Evolutionary conservation across 2,329 filamentous ascomycete species (phyloP), one percentile per base, ranked within the genome.

Genomic region (Boeremia lycopersici): DNA sequence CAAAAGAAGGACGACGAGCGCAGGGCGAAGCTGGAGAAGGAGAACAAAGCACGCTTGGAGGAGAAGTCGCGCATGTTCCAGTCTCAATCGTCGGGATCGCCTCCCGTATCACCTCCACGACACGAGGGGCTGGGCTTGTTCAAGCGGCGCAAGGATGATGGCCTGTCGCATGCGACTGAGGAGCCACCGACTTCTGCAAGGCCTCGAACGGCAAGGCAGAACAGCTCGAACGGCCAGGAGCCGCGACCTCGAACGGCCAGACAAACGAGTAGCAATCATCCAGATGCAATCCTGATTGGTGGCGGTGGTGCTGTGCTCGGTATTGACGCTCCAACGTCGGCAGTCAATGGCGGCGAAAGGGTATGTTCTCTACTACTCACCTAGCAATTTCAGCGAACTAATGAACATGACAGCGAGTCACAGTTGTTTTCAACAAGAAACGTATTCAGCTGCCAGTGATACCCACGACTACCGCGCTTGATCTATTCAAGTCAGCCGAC

Each of bases 341-440:
- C 90, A 12, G 88, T 89, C 54, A 96, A 96, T 76, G 85, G 89
- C 57, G 88, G 87, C 40, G 89, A 93, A 69, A 82, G 91, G 64
- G 87, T 89, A 76, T 81, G 86, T 63, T 11, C 17, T 36, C 7
- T 36, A 11, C 19, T 36, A 7, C n/a, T 26, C 12, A 19, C 13
- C 26, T 36, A 2, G 9, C n/a, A 6, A 35, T 19, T 2, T 33
- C 9, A 26, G 15, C 13, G 42, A 33, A 59, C 44, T 72, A 63
- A 73, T 56, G 36, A 13, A 8, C 11, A 11, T 17, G n/a, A 23
- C 34, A 89, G 83, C 84, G 84, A 62, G 89, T 96, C 15, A 80
- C 85, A 30, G 85, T 97, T 33, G 84, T 88, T 60, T 96, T 86
- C 76, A 83, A 85, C 61, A 86, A 89, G 52, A 84, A 85, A 11